Evolutionary conservation across 2,329 filamentous ascomycete genomes (phyloP).

Genomic region (Tolypocladium paradoxum): DNA sequence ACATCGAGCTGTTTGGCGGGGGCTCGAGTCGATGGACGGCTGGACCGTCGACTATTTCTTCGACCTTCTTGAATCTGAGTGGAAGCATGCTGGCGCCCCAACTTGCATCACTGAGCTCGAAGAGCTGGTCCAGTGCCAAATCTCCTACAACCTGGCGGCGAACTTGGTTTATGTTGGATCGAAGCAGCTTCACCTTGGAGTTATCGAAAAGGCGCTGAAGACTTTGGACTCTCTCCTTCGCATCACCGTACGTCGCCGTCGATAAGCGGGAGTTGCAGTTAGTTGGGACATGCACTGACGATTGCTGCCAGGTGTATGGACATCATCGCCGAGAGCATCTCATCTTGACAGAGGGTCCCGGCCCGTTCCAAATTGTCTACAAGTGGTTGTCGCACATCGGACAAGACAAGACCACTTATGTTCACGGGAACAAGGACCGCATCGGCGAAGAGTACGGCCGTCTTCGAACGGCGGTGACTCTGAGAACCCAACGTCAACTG

Average conservation of each 20-base stretch:
- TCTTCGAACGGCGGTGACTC: slow-evolving; percentile 8
- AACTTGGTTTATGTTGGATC: slow-evolving; percentile 19
- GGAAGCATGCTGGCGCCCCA: not conserved
- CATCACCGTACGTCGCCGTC: slow-evolving; percentile 1
- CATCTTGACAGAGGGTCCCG: slow-evolving; percentile 9
- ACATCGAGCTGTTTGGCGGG: slow-evolving; percentile 15
- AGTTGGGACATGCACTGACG: slow-evolving; percentile 5
- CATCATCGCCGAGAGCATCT: slow-evolving; percentile 9
- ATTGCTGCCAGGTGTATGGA: slow-evolving; percentile 5
- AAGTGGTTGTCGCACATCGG: slow-evolving; percentile 16
- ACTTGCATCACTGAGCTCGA: slow-evolving; percentile 4
- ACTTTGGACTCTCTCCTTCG: slow-evolving; percentile 12
- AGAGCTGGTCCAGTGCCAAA: slow-evolving; percentile 8
- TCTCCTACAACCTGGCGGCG: slow-evolving; percentile 16
- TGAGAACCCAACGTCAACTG: slow-evolving; percentile 9
- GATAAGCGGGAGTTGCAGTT: not conserved
- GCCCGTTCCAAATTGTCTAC: slow-evolving; percentile 8
- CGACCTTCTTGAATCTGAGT: not conserved
- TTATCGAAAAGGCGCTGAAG: slow-evolving; percentile 6
- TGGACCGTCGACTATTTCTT: slow-evolving; percentile 2
- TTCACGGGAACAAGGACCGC: slow-evolving; percentile 1
- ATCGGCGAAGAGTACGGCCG: slow-evolving; percentile 7
- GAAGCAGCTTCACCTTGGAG: not conserved
- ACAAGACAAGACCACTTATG: slow-evolving; percentile 14
- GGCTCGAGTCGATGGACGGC: slow-evolving; percentile 7